Conservation (phyloP, 2,329 filamentous ascomycete genomes). For the Sporothrix sp. region DNA sequence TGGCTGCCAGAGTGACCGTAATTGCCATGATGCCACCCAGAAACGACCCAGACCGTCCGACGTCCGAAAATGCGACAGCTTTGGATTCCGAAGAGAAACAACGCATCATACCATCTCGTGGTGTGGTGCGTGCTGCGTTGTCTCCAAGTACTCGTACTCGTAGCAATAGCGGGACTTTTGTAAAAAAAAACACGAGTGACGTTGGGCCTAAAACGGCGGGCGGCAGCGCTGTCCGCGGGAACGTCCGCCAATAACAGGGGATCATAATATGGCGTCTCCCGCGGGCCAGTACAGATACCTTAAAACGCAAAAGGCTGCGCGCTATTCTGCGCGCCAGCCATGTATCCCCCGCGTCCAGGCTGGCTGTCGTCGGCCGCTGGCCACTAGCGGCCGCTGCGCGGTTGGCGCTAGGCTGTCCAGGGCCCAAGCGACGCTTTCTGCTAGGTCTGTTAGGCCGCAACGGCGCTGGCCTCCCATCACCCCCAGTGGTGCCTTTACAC, state of each 20-base stretch:
- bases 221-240: slow-evolving; percentile 10
- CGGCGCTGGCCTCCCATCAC: neutral
- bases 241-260: slow-evolving; percentile 9
- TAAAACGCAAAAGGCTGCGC: neutral
- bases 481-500: slow-evolving; percentile 14
- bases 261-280: slow-evolving; percentile 6
- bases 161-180: too few relatives aligned
- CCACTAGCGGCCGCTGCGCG: slow-evolving; percentile 9
- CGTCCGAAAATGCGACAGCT: too few relatives aligned
- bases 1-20: too few relatives aligned
- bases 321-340: neutral
- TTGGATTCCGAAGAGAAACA: too few relatives aligned
- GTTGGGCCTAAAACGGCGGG: neutral
- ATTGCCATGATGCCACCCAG: too few relatives aligned
- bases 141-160: too few relatives aligned
- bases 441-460: slow-evolving; percentile 1
- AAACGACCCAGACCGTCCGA: too few relatives aligned
- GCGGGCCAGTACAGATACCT: neutral
- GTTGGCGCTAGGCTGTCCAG: slow-evolving; percentile 7
- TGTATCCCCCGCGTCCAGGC: neutral
- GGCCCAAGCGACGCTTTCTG: neutral
- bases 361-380: neutral
- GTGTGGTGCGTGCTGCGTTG: too few relatives aligned
- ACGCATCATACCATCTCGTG: too few relatives aligned
- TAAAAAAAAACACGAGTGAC: too few relatives aligned